These are phyloP conservation scores for Pinus taeda DNA, from an alignment of 75 land plant genomes.

Conservation along the genomic window DNA sequence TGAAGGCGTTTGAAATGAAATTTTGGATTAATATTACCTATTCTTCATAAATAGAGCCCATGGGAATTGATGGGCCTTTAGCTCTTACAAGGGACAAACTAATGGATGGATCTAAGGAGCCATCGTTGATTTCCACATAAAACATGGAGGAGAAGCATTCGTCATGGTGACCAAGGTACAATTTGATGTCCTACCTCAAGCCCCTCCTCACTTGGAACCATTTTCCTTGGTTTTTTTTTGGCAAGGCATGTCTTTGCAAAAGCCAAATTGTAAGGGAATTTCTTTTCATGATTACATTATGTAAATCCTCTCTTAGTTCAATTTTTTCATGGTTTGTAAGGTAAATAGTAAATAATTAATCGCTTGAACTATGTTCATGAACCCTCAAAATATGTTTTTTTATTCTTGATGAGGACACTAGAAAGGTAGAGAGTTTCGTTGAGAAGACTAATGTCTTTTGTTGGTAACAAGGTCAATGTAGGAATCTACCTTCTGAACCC, in stretches of 20 bases:
- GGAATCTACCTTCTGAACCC: slow-evolving; percentile 85
- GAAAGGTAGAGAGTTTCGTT: slow-evolving; percentile 74
- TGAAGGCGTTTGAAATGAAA: slow-evolving; percentile 81
- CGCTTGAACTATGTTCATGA: slow-evolving; percentile 64
- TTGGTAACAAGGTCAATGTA: slow-evolving; percentile 93
- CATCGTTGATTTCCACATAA: slow-evolving; percentile 83
- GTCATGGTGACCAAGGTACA: slow-evolving; percentile 96
- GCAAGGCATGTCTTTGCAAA: too few species aligned
- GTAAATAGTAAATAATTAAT: neutral
- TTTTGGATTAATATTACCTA: slow-evolving; percentile 86
- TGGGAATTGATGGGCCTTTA: slow-evolving; percentile 95
- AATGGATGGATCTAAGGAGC: slow-evolving; percentile 71
- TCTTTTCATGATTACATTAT: neutral
- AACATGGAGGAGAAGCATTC: slow-evolving; percentile 90
- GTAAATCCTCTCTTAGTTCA: neutral
- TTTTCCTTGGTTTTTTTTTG: neutral
- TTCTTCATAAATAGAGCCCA: slow-evolving; percentile 90
- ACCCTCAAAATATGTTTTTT: slow-evolving; percentile 90
- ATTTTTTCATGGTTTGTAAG: neutral
- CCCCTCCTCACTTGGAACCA: neutral
- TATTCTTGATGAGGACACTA: slow-evolving; percentile 69
- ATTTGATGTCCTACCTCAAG: neutral
- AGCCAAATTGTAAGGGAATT: neutral
- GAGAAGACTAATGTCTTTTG: slow-evolving; percentile 84
- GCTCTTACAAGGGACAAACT: slow-evolving; percentile 89